These are phyloP conservation scores for Blastosporella zonata DNA, from an alignment of 1,284 basidiomycete genomes.

Conservation along the genomic window DNA sequence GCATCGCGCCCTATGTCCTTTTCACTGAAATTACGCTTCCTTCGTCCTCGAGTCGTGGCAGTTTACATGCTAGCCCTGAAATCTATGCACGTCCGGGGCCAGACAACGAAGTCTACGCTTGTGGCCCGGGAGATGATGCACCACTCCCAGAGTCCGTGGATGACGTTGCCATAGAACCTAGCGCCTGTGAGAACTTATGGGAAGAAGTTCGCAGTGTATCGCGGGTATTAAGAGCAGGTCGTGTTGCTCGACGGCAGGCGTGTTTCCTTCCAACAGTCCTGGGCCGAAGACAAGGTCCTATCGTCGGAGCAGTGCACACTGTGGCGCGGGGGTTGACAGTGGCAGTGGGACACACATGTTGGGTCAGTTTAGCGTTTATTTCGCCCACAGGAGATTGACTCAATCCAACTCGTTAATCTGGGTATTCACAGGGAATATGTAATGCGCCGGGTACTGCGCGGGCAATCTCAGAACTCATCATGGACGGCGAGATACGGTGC, in stretches of 20 bases:
- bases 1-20: constrained; percentile 60
- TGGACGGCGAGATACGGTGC: constrained; percentile 53
- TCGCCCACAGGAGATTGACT: neutral
- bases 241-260: constrained; percentile 56
- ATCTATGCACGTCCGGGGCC: constrained; percentile 72
- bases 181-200: constrained; percentile 52
- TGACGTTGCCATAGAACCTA: constrained; percentile 51
- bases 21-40: constrained; percentile 58
- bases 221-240: constrained; percentile 47
- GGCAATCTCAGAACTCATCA: constrained; percentile 53
- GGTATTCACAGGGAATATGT: constrained; percentile 76
- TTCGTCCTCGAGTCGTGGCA: constrained; percentile 4
- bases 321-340: constrained; percentile 55
- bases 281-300: constrained; percentile 48
- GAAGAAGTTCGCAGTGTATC: constrained; percentile 59
- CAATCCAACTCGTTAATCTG: neutral
- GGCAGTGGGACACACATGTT: constrained; percentile 69
- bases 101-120: constrained; percentile 65
- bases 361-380: constrained; percentile 34
- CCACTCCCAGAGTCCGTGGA: constrained; percentile 60
- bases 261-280: constrained; percentile 64
- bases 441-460: constrained; percentile 70
- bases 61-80: constrained; percentile 48
- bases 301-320: constrained; percentile 51
- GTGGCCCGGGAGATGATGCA: constrained; percentile 62